phyloP scores from a whole-genome alignment of 352 stramenopile species.

The Phytopythium oedochilum region DNA sequence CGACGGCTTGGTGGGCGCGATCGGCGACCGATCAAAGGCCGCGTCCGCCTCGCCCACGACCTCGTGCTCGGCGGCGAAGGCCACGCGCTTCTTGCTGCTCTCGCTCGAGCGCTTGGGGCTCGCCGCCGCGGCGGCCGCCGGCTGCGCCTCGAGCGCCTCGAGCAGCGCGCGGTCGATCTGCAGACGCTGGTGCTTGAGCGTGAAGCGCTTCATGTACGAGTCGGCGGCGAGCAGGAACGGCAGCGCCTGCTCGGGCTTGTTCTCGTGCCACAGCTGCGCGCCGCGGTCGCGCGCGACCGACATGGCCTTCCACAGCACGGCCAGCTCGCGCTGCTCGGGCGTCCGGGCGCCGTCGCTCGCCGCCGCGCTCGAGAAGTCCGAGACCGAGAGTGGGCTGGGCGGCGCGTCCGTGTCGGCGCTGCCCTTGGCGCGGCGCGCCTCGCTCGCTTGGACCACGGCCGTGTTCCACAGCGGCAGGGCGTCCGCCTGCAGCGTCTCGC shows the following conservation, averaged over 20 bases:
- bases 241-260: conserved; percentile 78
- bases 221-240: conserved; percentile 75
- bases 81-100: conserved; percentile 44
- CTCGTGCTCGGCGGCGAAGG: conserved; percentile 54
- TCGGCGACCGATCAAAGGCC: conserved; percentile 69
- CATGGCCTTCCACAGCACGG: conserved; percentile 81
- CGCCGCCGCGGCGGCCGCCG: background rate
- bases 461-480: conserved; percentile 72
- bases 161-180: conserved; percentile 85
- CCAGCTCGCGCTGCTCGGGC: conserved; percentile 39
- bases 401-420: conserved; percentile 16
- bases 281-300: conserved; percentile 69
- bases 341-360: background rate
- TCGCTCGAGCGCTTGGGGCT: no score
- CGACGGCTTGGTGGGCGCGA: conserved; percentile 67
- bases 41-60: conserved; percentile 73
- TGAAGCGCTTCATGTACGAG: conserved; percentile 89
- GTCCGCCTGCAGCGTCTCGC: conserved; percentile 63
- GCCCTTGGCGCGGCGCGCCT: conserved; percentile 8
- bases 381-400: conserved; percentile 32
- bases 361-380: conserved; percentile 36
- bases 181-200: conserved; percentile 81
- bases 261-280: conserved; percentile 82
- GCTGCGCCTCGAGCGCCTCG: conserved; percentile 41
- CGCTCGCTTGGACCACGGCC: conserved; percentile 62